phyloP scores from a whole-genome alignment of 1,139 yeast species.

The Nadsonia commutata region DNA sequence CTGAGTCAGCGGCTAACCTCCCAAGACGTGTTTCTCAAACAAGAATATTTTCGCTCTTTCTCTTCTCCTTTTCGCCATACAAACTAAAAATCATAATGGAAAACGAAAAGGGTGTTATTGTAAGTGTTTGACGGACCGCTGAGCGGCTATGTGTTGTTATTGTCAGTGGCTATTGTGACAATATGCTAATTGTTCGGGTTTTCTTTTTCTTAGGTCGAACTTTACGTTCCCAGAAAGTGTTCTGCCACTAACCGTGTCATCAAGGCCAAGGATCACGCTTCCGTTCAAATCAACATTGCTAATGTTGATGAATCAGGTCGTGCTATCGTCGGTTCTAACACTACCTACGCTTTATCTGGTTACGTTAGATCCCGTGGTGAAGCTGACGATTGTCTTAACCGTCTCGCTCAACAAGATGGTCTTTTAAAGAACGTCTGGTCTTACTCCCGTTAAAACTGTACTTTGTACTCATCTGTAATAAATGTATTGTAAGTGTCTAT shows the following conservation, averaged over 20 bases:
- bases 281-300: constrained; percentile 85
- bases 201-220: no score
- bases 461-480: no score
- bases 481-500: no score
- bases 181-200: no score
- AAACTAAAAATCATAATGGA: no score
- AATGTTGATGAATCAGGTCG: constrained; percentile 91
- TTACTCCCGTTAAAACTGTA: constrained; percentile 97
- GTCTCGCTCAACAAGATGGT: constrained; percentile 99
- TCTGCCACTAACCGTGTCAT: constrained; percentile 99
- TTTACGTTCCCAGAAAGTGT: constrained; percentile 99
- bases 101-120: constrained; percentile 99
- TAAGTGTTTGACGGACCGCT: no score
- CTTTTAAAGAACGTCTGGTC: constrained; percentile 97
- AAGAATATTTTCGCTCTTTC: no score
- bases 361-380: constrained; percentile 86
- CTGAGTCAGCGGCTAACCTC: no score
- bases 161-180: no score
- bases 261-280: constrained; percentile 99
- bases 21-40: no score
- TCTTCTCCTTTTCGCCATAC: no score
- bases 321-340: constrained; percentile 80
- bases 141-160: no score
- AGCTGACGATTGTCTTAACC: constrained; percentile 98
- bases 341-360: constrained; percentile 95